phyloP scores from a whole-genome alignment of 1,284 basidiomycete genomes.

The Phellopilus nigrolimitatus region DNA sequence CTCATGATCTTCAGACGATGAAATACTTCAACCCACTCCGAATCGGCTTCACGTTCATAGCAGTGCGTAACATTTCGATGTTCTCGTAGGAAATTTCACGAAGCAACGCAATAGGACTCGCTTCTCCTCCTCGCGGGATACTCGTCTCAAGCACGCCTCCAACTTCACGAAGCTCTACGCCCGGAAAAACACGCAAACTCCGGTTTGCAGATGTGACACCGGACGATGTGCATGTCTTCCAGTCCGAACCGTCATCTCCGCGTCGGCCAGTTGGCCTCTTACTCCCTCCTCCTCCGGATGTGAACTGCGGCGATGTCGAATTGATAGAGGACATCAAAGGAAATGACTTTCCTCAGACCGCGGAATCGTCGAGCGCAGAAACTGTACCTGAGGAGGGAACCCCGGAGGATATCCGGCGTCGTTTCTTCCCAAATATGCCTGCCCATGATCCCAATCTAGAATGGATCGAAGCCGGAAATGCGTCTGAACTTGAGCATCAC shows the following conservation, averaged over 20 bases:
- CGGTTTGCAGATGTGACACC: conserved; percentile 53
- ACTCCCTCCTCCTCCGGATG: conserved; percentile 42
- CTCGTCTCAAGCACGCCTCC: conserved; percentile 33
- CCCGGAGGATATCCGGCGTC: conserved; percentile 76
- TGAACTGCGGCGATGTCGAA: conserved; percentile 31
- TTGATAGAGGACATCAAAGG: conserved; percentile 7
- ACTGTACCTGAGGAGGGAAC: conserved; percentile 61
- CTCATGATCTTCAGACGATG: background rate
- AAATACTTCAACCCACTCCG: conserved; percentile 12
- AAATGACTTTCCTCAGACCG: too few relatives aligned
- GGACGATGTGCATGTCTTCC: conserved; percentile 65
- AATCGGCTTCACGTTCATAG: background rate
- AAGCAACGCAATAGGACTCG: conserved; percentile 49
- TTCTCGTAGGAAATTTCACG: conserved; percentile 2
- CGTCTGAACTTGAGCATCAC: conserved; percentile 18
- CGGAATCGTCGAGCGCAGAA: conserved; percentile 11
- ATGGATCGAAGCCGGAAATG: conserved; percentile 56
- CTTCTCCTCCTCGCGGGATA: conserved; percentile 27
- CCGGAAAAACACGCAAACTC: conserved; percentile 32
- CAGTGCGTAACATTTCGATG: conserved; percentile 7
- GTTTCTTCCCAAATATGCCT: conserved; percentile 77
- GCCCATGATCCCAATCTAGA: conserved; percentile 66
- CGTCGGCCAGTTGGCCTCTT: conserved; percentile 40
- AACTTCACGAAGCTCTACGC: conserved; percentile 31
- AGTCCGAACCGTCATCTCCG: conserved; percentile 72